phyloP scores from a whole-genome alignment of 805 yeast species.

The Kodamaea fukazawae region DNA sequence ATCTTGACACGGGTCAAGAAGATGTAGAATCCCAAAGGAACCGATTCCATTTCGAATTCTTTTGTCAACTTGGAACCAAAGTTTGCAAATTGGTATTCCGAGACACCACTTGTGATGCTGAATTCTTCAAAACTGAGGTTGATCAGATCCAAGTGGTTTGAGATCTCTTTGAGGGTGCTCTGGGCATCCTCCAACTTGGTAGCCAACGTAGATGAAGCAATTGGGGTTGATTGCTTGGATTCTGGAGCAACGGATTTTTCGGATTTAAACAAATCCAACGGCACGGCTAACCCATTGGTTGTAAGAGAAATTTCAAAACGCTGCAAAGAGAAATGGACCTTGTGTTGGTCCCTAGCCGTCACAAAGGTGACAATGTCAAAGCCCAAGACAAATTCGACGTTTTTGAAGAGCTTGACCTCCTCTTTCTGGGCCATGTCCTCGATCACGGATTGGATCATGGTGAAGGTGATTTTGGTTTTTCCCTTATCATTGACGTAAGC shows the following conservation, averaged over 20 bases:
- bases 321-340: neutral
- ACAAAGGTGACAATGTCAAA: slow-evolving; percentile 4
- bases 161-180: neutral
- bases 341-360: neutral
- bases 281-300: neutral
- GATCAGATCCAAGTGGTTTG: neutral
- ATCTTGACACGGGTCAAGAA: slow-evolving; percentile 30
- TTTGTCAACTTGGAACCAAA: slow-evolving; percentile 18
- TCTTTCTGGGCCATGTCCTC: neutral
- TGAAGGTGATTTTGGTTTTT: slow-evolving; percentile 1
- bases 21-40: slow-evolving; percentile 15
- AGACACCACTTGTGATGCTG: slow-evolving; percentile 4
- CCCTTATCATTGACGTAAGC: slow-evolving; percentile 12
- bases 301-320: neutral
- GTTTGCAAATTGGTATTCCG: slow-evolving; percentile 18
- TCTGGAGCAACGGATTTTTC: too few relatives aligned
- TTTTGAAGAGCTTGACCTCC: neutral
- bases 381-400: slow-evolving; percentile 1
- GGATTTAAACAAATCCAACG: neutral
- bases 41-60: slow-evolving; percentile 10
- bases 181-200: neutral
- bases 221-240: too few relatives aligned
- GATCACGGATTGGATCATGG: slow-evolving; percentile 1
- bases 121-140: slow-evolving; percentile 5
- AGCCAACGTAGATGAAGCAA: too few relatives aligned